Percentiles rank a stretch among this genome's conserved stretches.
phyloP scores from a whole-genome alignment of 2,329 filamentous ascomycete species.

The Aureobasidium sp. region DNA sequence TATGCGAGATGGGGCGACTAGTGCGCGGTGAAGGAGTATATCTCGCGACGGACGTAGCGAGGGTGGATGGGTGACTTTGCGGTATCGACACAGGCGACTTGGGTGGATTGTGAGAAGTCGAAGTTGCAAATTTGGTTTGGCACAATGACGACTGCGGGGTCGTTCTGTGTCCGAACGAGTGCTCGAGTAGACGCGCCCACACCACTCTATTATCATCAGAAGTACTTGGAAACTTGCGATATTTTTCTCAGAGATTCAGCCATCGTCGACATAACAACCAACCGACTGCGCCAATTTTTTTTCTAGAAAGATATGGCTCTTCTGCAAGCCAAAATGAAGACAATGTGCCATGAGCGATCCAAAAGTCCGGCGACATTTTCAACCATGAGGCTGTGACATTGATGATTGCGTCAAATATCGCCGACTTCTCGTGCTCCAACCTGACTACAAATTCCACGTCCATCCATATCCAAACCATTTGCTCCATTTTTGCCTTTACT shows the following conservation, averaged over 20 bases:
- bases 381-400: not conserved
- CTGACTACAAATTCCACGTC: not conserved
- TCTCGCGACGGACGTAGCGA: not conserved
- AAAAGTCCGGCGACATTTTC: slow-evolving; percentile 8
- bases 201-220: not conserved
- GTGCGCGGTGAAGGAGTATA: not conserved
- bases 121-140: slow-evolving; percentile 13
- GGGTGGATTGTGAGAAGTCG: slow-evolving; percentile 5
- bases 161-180: not conserved
- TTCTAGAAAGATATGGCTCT: not conserved
- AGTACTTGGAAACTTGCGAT: not conserved
- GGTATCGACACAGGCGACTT: not conserved
- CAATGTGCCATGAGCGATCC: not conserved
- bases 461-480: not conserved
- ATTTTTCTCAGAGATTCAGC: not conserved
- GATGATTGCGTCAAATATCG: slow-evolving; percentile 6
- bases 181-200: not conserved
- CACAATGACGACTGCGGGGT: slow-evolving; percentile 14
- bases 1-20: not conserved
- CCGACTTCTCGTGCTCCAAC: not conserved
- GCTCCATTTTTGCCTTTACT: not conserved
- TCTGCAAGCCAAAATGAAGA: not conserved
- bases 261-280: not conserved
- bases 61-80: not conserved
- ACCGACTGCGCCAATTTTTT: not conserved